A percentile compares a stretch with the other conserved stretches of the same genome.
Conservation (phyloP, 164 flowering plant species). For the Amborella trichopoda region DNA sequence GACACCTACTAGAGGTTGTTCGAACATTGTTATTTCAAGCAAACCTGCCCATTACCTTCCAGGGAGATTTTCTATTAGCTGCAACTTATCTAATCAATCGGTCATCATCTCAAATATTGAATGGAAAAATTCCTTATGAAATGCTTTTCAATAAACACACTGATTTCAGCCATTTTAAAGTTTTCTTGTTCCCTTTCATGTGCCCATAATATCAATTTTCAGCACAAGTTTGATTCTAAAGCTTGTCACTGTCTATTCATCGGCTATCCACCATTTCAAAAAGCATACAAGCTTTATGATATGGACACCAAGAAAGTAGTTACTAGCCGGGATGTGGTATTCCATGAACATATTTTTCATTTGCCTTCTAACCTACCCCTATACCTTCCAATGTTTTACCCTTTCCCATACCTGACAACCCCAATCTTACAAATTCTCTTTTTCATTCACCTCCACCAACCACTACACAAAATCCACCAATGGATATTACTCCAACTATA, state of each 20-base stretch:
- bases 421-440: too few relatives aligned
- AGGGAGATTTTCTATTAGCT: not conserved
- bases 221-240: not conserved
- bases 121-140: not conserved
- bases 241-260: not conserved
- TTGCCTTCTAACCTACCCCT: too few relatives aligned
- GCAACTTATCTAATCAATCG: not conserved
- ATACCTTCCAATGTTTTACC: too few relatives aligned
- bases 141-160: not conserved
- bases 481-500: too few relatives aligned
- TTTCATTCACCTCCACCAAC: too few relatives aligned
- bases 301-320: not conserved
- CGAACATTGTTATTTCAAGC: not conserved
- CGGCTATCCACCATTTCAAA: not conserved
- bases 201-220: not conserved
- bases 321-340: not conserved
- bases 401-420: too few relatives aligned
- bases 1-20: not conserved
- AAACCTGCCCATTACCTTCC: not conserved
- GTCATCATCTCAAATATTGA: not conserved
- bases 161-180: not conserved
- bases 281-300: not conserved
- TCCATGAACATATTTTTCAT: not conserved
- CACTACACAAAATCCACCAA: too few relatives aligned
- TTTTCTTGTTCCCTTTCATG: not conserved